Evolutionary conservation across 2,329 filamentous ascomycete genomes (phyloP), one percentile per base, ranked within the genome.

Genomic region (Hypoxylon sp.): DNA sequence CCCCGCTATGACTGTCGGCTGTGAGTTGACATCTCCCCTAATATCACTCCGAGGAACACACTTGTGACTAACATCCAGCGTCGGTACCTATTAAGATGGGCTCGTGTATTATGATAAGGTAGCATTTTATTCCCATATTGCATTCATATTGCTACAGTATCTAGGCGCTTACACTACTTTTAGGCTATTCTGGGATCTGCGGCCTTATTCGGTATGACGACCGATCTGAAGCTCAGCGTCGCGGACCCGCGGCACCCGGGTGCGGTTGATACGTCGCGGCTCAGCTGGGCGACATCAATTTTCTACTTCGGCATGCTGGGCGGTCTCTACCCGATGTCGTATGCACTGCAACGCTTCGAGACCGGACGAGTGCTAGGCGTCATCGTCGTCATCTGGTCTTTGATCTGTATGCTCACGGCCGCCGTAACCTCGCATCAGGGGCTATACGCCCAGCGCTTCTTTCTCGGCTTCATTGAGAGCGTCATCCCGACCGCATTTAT

Each of bases 241-340:
- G 80, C 86, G 11, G 78, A 84, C 72, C 44, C 70, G 2, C 74
- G 77, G 1, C 81, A 80, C 0, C 89, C 90, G 0, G 84, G 86
- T 0, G 86, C 85, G 0, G 86, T 86, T 14, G 87, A 91, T 75
- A 94, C 92, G 0, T 85, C 86, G 0, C 86, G 92, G 10, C 85
- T 94, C 29, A 90, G 87, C 71, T 94, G 91, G 92, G 92, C 92
- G 2, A 94, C 91, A 0, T 93, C 90, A 0, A 84, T 93, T 74
- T 94, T 94, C 81, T 94, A 94, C 81, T 93, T 94, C 72, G 92
- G 92, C 39, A 92, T 92, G 90, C 84, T 94, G 1, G 88, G 87
- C 0, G 92, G 92, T 0, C 81, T 92, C 2, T 94, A 93, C 69
- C 92, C 91, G 1, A 89, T 93, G 86, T 90, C 90, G 0, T 92